Conservation (phyloP, 768 basidiomycete genomes). For the Ramaria rubella region DNA sequence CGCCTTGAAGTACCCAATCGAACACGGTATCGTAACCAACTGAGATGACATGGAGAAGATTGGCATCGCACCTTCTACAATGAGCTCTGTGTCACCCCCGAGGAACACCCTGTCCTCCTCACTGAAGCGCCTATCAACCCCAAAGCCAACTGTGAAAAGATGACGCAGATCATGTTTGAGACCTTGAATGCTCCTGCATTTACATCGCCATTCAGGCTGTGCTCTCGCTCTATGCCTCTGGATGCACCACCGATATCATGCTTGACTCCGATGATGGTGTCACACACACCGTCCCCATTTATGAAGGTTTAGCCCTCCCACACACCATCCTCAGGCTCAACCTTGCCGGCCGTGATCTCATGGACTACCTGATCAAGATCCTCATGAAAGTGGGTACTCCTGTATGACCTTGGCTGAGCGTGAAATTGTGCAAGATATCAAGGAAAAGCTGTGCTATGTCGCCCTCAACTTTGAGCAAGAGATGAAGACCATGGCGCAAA, state of each 20-base stretch:
- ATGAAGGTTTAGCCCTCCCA: too few species aligned
- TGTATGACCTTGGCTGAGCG: conserved; percentile 56
- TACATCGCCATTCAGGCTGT: conserved; percentile 91
- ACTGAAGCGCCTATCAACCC: conserved; percentile 92
- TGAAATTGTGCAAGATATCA: conserved; percentile 61
- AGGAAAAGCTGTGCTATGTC: too few species aligned
- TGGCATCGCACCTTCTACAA: conserved; percentile 74
- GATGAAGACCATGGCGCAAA: conserved; percentile 60
- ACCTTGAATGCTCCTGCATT: conserved; percentile 88
- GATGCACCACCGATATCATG: conserved; percentile 67
- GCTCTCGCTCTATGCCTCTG: conserved; percentile 67
- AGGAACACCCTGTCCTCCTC: conserved; percentile 87
- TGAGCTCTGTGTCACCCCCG: conserved; percentile 83
- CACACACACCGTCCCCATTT: conserved; percentile 60
- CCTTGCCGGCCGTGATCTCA: conserved; percentile 62
- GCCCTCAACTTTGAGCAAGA: conserved; percentile 70
- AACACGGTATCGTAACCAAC: conserved; percentile 69
- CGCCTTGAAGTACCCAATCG: conserved; percentile 63
- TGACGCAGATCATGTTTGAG: too few species aligned
- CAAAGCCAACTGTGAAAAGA: conserved; percentile 89
- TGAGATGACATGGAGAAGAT: conserved; percentile 77
- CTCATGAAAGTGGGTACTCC: conserved; percentile 53
- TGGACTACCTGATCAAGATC: conserved; percentile 49
- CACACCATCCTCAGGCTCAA: too few species aligned
- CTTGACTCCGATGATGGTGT: conserved; percentile 73